Base-by-base conservation (phyloP, 2,329 filamentous ascomycete genomes). In the Penicillium occitanis region DNA sequence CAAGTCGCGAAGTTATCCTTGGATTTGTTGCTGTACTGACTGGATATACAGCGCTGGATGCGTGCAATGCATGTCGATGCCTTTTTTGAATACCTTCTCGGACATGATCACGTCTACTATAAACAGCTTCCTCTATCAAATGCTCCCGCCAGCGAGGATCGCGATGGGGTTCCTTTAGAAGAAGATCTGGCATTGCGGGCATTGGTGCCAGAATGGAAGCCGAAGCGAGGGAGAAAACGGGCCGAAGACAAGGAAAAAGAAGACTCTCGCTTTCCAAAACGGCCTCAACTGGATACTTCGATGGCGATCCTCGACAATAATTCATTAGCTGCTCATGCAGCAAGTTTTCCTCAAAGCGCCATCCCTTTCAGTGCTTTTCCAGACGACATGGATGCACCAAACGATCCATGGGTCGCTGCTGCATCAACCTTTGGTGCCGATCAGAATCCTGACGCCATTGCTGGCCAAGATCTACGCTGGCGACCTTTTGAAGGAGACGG, bases 1-100 rank as follows among this genome's bases (percentile, higher is more conserved):
- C 93, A 51, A 51, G 22, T 14, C 48, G 17, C 61, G 5, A 40
- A 10, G 22, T 0, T 40, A 17, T 14, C 37, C 2, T 37, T 61
- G 25, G 25, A 4, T 2, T 37, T 40, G 11, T 35, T 55, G 33
- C 19, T 1, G 53, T 53, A 42, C 61, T 65, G 64, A 65, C 53
- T 63, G 35, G 8, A 14, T 33, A 46, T 72, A 91, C 72, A 91
- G 91, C 89, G 94, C 74, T 97, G 93, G 93, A 95, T 97, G 91
- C 92, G 92, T 75, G 93, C 93, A 5, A 94, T 96, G 90, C 93
- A 97, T 76, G 88, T 97, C 62, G 92, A 96, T 82, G 91, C 92
- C 11, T 97, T 97, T 76, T 97, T 97, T 73, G 92, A 96, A 75
- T 97, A 92, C 75, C 86, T 96, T 22, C 84, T 94, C 68, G 87